Evolutionary conservation across 441 rosid genomes (phyloP).

Genomic region (Metrosideros polymorpha): DNA sequence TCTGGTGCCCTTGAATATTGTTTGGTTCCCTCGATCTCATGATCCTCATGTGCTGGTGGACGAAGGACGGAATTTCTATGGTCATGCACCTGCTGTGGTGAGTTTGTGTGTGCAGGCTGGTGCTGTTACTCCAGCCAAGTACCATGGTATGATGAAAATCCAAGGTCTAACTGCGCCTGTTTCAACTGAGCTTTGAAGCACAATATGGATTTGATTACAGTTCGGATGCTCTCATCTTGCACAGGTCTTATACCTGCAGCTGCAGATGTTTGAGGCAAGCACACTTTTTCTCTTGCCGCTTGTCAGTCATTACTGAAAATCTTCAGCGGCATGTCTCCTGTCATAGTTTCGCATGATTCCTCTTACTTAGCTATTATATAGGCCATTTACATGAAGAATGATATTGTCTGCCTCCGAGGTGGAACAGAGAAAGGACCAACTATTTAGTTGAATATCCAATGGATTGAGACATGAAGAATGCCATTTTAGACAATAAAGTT

Average conservation of each 20-base stretch:
- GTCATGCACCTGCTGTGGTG: constrained; percentile 78
- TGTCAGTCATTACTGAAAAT: background rate
- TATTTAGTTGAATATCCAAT: background rate
- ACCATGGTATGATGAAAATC: constrained; percentile 64
- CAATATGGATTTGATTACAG: background rate
- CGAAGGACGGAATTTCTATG: constrained; percentile 58
- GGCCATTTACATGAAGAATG: background rate
- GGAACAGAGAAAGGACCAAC: background rate
- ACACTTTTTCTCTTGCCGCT: background rate
- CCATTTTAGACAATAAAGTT: background rate
- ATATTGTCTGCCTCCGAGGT: background rate
- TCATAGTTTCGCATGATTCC: background rate
- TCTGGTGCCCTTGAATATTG: constrained; percentile 65
- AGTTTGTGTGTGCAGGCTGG: constrained; percentile 76
- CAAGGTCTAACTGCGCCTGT: constrained; percentile 39
- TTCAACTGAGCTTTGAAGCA: background rate
- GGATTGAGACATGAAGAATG: background rate
- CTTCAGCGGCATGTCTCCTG: background rate
- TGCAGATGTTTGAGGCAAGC: background rate
- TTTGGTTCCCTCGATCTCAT: constrained; percentile 69
- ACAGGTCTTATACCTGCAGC: background rate
- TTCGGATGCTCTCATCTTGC: background rate
- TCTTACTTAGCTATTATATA: background rate
- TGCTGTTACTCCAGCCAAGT: constrained; percentile 42
- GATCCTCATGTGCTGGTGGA: constrained; percentile 65